Percentiles rank a stretch among this genome's conserved stretches.
Conservation (phyloP, 2,329 filamentous ascomycete species). For the Cladosporium sp. region DNA sequence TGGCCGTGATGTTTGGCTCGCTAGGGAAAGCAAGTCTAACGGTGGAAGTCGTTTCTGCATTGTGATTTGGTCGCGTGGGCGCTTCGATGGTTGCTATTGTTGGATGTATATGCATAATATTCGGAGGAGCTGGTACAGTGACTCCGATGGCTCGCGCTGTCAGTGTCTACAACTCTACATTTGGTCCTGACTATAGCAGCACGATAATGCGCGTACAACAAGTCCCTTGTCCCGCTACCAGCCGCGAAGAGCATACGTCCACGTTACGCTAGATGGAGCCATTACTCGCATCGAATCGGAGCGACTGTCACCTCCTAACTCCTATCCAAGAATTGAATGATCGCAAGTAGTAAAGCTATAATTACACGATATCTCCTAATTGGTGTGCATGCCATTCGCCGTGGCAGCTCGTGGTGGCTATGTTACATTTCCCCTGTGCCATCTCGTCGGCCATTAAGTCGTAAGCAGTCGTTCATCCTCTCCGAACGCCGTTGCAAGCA, state of each 20-base stretch:
- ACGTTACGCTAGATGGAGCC: too few relatives aligned
- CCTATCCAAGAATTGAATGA: background rate
- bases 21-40: too few relatives aligned
- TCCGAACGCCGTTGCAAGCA: background rate
- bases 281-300: too few relatives aligned
- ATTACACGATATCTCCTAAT: background rate
- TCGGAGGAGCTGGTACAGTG: background rate
- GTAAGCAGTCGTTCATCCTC: background rate
- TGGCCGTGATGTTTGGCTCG: background rate
- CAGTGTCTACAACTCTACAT: too few relatives aligned
- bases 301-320: too few relatives aligned
- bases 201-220: too few relatives aligned
- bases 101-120: background rate
- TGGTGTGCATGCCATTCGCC: background rate
- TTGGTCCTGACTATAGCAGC: too few relatives aligned
- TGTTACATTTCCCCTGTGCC: background rate
- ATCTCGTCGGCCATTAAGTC: background rate
- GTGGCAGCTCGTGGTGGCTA: background rate
- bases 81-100: background rate
- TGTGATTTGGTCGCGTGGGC: background rate
- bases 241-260: too few relatives aligned
- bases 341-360: background rate
- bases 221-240: too few relatives aligned
- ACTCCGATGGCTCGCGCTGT: too few relatives aligned
- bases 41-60: too few relatives aligned